phyloP scores from a whole-genome alignment of 2,329 filamentous ascomycete genomes.

The Elsinoe perseae region DNA sequence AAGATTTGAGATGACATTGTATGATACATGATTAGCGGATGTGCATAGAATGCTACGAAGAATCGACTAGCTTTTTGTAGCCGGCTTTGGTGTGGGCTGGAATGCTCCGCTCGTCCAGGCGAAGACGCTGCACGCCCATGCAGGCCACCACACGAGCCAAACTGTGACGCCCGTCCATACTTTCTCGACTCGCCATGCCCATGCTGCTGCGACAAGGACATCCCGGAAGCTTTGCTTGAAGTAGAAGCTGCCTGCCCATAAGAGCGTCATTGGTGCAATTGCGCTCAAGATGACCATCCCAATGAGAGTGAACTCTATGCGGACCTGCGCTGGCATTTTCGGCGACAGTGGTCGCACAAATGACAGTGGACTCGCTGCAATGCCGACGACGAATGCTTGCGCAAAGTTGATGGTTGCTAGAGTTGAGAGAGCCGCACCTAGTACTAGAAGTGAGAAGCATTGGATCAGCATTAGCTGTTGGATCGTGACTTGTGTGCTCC shows the following conservation, averaged over 20 bases:
- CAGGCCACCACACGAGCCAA: constrained; percentile 20
- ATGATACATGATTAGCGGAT: not conserved
- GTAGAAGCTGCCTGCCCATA: constrained; percentile 15
- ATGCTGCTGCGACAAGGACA: constrained; percentile 18
- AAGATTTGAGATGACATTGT: constrained; percentile 58
- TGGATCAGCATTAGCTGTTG: constrained; percentile 75
- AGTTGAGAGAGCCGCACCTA: constrained; percentile 85
- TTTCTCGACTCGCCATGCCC: constrained; percentile 19
- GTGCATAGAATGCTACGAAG: not conserved
- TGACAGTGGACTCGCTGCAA: constrained; percentile 70
- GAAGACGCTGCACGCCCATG: constrained; percentile 19
- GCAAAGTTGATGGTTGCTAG: constrained; percentile 96
- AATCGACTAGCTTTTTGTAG: not conserved
- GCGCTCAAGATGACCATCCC: constrained; percentile 14
- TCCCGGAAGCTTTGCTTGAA: constrained; percentile 14
- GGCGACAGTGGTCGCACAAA: constrained; percentile 48
- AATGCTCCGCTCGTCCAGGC: constrained; percentile 17
- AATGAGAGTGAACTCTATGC: constrained; percentile 12
- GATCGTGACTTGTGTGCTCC: constrained; percentile 43
- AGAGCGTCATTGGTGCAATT: constrained; percentile 16
- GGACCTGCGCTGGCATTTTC: constrained; percentile 2
- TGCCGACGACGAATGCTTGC: constrained; percentile 73
- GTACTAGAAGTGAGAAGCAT: constrained; percentile 82
- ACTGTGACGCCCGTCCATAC: constrained; percentile 20
- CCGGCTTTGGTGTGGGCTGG: not conserved